A percentile compares a stretch with the other conserved stretches of the same genome.
Conservation (phyloP, 169 alveolate genomes). For the Cryptosporidium bovis region DNA sequence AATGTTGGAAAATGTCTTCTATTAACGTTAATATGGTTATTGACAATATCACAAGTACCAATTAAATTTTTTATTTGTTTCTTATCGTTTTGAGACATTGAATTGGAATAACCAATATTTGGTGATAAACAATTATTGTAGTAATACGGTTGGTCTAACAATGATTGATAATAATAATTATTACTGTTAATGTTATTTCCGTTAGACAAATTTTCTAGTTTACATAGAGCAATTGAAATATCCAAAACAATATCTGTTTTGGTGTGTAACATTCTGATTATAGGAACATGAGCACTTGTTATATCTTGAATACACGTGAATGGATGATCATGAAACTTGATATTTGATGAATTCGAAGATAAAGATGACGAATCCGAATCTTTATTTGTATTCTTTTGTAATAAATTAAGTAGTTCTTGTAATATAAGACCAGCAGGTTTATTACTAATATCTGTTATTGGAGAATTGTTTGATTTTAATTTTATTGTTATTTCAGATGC, state of each 20-base stretch:
- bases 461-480: slow-evolving; percentile 6
- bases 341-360: not conserved
- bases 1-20: not conserved
- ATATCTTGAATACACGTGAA: slow-evolving; percentile 68
- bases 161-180: no score
- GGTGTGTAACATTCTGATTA: slow-evolving; percentile 61
- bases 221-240: slow-evolving; percentile 42
- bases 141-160: no score
- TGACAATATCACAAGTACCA: not conserved
- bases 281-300: slow-evolving; percentile 73
- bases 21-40: not conserved
- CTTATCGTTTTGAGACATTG: not conserved
- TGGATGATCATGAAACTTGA: slow-evolving; percentile 4
- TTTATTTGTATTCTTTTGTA: slow-evolving; percentile 3
- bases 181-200: not conserved
- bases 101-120: not conserved
- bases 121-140: not conserved
- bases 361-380: slow-evolving; percentile 10
- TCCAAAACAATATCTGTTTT: slow-evolving; percentile 60
- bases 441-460: slow-evolving; percentile 42
- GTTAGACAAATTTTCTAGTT: slow-evolving; percentile 1
- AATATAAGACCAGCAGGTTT: slow-evolving; percentile 51
- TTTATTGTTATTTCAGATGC: not conserved
- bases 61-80: not conserved
- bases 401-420: slow-evolving; percentile 43